Evolutionary conservation across 805 yeast genomes (phyloP).

Genomic region (Metschnikowia continentalis): DNA sequence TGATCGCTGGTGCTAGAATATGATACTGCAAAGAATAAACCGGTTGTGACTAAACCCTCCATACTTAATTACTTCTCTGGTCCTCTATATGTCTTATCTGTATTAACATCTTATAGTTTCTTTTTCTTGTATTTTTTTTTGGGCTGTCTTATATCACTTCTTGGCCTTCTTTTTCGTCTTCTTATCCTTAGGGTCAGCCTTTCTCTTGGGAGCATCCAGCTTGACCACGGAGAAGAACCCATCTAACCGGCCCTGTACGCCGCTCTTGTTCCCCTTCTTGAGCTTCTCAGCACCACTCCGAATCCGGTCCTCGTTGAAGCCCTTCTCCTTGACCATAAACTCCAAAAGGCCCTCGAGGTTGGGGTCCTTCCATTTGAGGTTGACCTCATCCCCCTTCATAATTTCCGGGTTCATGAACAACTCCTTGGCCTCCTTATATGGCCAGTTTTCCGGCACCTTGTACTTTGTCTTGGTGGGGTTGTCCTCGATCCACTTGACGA

Average conservation of each 20-base stretch:
- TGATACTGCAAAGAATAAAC: not conserved
- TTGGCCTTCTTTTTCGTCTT: conserved; percentile 30
- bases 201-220: conserved; percentile 34
- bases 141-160: not conserved
- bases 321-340: conserved; percentile 81
- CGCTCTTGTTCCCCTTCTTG: conserved; percentile 75
- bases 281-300: conserved; percentile 82
- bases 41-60: not conserved
- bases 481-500: conserved; percentile 59
- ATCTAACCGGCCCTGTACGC: conserved; percentile 88
- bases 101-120: too few relatives aligned
- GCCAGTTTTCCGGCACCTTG: conserved; percentile 93
- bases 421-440: conserved; percentile 80
- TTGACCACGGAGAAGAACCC: conserved; percentile 74
- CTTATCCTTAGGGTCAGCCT: conserved; percentile 34
- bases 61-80: too few relatives aligned
- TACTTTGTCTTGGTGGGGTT: conserved; percentile 58
- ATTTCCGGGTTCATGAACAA: conserved; percentile 84
- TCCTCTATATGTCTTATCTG: too few relatives aligned
- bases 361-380: conserved; percentile 85
- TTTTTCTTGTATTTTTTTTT: too few relatives aligned
- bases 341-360: conserved; percentile 78
- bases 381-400: conserved; percentile 52
- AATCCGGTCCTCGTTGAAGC: conserved; percentile 90
- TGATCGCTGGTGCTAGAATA: not conserved